Evolutionary conservation across 2,329 filamentous ascomycete genomes (phyloP).

Genomic region (Corynespora cassiicola): DNA sequence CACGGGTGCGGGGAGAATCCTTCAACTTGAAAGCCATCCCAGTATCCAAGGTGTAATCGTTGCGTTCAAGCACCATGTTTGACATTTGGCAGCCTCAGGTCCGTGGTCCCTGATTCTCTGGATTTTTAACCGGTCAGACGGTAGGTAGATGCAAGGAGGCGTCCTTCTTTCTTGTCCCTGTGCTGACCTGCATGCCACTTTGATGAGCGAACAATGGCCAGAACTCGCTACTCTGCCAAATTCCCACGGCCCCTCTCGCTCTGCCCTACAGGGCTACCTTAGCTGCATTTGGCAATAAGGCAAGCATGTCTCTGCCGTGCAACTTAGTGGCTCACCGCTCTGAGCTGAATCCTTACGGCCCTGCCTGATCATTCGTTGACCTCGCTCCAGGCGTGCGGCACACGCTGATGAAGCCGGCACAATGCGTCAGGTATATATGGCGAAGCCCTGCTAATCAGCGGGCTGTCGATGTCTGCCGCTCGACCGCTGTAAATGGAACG

Average conservation of each 20-base stretch:
- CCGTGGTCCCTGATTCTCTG: too few relatives aligned
- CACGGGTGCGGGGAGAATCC: too few relatives aligned
- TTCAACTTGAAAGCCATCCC: too few relatives aligned
- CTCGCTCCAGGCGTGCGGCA: not conserved
- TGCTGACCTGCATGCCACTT: conserved; percentile 7
- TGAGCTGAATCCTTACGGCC: not conserved
- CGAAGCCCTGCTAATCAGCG: conserved; percentile 3
- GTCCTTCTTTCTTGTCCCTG: conserved; percentile 2
- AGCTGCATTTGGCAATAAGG: conserved; percentile 4
- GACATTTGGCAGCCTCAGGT: too few relatives aligned
- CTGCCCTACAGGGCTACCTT: conserved; percentile 7
- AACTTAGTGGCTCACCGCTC: conserved; percentile 4
- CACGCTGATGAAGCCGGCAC: conserved; percentile 6
- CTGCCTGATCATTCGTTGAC: conserved; percentile 9
- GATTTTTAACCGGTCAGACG: conserved; percentile 1
- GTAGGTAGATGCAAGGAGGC: not conserved
- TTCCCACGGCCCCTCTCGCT: conserved; percentile 3
- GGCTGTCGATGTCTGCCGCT: conserved; percentile 8
- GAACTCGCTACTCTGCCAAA: not conserved
- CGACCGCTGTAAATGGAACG: conserved; percentile 11
- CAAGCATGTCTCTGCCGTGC: conserved; percentile 6
- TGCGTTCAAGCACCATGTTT: too few relatives aligned
- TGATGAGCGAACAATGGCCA: conserved; percentile 2
- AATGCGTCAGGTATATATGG: conserved; percentile 10
- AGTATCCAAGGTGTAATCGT: too few relatives aligned